A percentile compares a stretch with the other conserved stretches of the same genome.
Evolutionary conservation across 768 basidiomycete genomes (phyloP).

Genomic region (Phanerochaete carnosa): DNA sequence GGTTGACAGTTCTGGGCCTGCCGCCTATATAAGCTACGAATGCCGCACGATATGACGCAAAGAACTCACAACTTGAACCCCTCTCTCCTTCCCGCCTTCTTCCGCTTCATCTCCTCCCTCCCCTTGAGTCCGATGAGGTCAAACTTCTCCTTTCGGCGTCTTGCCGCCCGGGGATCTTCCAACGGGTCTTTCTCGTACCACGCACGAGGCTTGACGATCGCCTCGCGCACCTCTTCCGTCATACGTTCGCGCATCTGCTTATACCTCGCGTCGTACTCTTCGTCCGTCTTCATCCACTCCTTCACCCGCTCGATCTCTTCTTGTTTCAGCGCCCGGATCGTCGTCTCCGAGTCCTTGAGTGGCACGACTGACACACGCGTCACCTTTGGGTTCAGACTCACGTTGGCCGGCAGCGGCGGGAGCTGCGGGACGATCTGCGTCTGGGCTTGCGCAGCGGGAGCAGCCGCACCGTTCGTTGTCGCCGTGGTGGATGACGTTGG

Average conservation of each 20-base stretch:
- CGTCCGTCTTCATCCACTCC: conserved; percentile 63
- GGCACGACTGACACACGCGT: conserved; percentile 65
- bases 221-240: conserved; percentile 44
- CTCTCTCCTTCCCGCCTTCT: conserved; percentile 57
- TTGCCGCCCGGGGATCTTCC: conserved; percentile 35
- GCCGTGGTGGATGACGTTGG: conserved; percentile 7
- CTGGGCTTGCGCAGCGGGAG: conserved; percentile 11
- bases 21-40: background rate
- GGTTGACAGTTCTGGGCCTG: conserved; percentile 59
- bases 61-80: conserved; percentile 74
- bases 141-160: conserved; percentile 38
- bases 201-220: conserved; percentile 39
- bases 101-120: conserved; percentile 39
- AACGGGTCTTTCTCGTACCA: conserved; percentile 65
- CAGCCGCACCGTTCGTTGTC: conserved; percentile 10
- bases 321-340: conserved; percentile 51
- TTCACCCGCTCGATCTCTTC: conserved; percentile 52
- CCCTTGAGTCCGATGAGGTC: conserved; percentile 25
- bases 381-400: conserved; percentile 49
- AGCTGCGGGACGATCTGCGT: conserved; percentile 29
- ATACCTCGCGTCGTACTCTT: conserved; percentile 49
- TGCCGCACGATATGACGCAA: conserved; percentile 6
- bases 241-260: conserved; percentile 51
- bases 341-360: conserved; percentile 44
- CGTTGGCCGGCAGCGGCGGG: conserved; percentile 41